Base-by-base conservation (phyloP, 345 rosid genomes). In the Cardiospermum halicacabum region DNA sequence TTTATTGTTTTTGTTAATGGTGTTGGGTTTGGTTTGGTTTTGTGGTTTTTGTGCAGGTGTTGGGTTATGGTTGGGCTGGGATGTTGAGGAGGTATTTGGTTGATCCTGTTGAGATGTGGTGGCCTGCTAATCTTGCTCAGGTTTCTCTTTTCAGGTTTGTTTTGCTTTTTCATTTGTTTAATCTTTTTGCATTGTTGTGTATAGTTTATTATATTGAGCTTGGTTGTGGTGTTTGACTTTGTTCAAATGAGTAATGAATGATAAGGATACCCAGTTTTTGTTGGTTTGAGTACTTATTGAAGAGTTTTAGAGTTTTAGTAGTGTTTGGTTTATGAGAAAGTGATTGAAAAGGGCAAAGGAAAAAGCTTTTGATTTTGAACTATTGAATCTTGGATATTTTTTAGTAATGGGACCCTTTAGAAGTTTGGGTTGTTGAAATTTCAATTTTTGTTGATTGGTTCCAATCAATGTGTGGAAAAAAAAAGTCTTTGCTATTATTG, bases 11-110 rank as follows among this genome's bases (percentile, higher is more conserved):
- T 12, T 11, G 11, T 27, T 53, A 9, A 47, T 34, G 21, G 27
- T 11, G 25, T 32, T 32, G 25, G 18, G 34, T 57, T 31, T 19
- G n/a, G n/a, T n/a, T n/a, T n/a, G n/a, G n/a, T n/a, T n/a, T n/a
- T n/a, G n/a, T n/a, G n/a, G n/a, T n/a, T n/a, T n/a, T n/a, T n/a
- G n/a, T 11, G 25, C 77, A 93, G 99, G 53, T 95, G 27, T 47
- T 95, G 77, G 99, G 99, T 3, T 95, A 95, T 68, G 99, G 99
- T 26, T 95, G 99, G 99, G 99, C 99, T 70, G 99, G 99, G 40
- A 83, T 95, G 84, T 74, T 95, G 15, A 86, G 96, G 84, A 89
- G 84, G 85, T 95, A 89, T 75, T 64, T 95, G 68, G 99, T 95
- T 62, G 90, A 95, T 78, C 99, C 99, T 30, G 93, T 79, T 8